Conservation (phyloP, 2,329 filamentous ascomycete species). For the Colletotrichum orbiculare region DNA sequence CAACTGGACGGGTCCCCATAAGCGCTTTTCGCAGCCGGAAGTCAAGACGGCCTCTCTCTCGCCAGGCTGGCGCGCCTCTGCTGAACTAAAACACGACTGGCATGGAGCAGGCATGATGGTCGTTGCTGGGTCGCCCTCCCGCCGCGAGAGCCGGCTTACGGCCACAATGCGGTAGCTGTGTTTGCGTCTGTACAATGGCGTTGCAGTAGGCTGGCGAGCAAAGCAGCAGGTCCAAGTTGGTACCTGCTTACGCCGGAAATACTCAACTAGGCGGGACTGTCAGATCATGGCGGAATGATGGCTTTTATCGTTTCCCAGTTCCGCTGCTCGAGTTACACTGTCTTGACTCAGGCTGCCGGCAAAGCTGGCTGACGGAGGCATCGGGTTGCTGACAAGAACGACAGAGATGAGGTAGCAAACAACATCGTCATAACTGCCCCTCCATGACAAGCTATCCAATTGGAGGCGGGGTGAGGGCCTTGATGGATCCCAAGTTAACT, state of each 20-base stretch:
- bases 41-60: constrained; percentile 21
- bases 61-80: constrained; percentile 34
- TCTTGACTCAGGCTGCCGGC: background rate
- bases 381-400: constrained; percentile 13
- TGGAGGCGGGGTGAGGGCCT: constrained; percentile 13
- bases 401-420: constrained; percentile 29
- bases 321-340: too few relatives aligned
- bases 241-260: constrained; percentile 12
- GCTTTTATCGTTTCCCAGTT: too few relatives aligned
- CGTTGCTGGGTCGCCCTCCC: constrained; percentile 35
- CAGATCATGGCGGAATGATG: background rate
- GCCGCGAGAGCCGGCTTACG: constrained; percentile 32
- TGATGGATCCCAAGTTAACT: constrained; percentile 23
- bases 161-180: constrained; percentile 30
- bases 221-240: constrained; percentile 12
- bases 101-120: constrained; percentile 34
- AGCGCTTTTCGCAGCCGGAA: constrained; percentile 32
- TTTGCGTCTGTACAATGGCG: constrained; percentile 6
- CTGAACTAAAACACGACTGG: constrained; percentile 34
- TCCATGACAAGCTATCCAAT: constrained; percentile 30
- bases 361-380: background rate
- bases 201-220: constrained; percentile 14
- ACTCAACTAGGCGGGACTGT: background rate
- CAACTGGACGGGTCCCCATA: constrained; percentile 35
- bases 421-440: constrained; percentile 35